Evolutionary conservation across 2,329 filamentous ascomycete genomes (phyloP).

Genomic region (Paraphaeosphaeria sporulosa): DNA sequence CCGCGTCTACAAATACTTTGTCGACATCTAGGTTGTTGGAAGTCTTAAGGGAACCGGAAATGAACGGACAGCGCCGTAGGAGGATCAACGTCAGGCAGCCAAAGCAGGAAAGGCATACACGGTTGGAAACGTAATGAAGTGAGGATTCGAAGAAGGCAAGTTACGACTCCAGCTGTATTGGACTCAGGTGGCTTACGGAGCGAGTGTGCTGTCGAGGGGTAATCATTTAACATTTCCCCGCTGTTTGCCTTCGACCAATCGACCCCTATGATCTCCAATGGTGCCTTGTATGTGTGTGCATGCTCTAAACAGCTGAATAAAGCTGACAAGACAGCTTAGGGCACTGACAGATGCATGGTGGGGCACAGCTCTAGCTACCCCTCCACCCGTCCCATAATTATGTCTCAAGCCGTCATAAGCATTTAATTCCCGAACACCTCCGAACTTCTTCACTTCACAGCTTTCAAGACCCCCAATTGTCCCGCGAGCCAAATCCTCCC

Average conservation of each 20-base stretch:
- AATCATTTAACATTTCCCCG: neutral
- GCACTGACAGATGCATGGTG: constrained; percentile 18
- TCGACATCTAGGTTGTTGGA: neutral
- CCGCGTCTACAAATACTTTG: neutral
- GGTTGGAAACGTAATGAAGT: neutral
- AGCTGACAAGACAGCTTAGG: constrained; percentile 25
- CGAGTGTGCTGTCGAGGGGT: neutral
- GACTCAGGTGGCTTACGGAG: neutral
- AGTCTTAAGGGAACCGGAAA: neutral
- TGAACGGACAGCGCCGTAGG: neutral
- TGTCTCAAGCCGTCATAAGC: constrained; percentile 7
- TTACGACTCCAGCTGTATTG: neutral
- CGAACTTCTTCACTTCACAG: neutral
- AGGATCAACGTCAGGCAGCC: neutral
- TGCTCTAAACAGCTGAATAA: constrained; percentile 24
- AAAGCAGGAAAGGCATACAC: neutral
- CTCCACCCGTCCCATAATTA: constrained; percentile 20
- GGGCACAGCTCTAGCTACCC: constrained; percentile 27
- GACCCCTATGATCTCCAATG: no score
- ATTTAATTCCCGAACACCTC: neutral
- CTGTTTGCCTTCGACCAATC: no score
- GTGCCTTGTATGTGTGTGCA: no score
- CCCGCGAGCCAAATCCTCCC: neutral
- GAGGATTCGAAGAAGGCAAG: neutral
- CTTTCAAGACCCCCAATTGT: neutral